Evolutionary conservation across 139 green algal species (phyloP).

Genomic region (Chlorella vulgaris): DNA sequence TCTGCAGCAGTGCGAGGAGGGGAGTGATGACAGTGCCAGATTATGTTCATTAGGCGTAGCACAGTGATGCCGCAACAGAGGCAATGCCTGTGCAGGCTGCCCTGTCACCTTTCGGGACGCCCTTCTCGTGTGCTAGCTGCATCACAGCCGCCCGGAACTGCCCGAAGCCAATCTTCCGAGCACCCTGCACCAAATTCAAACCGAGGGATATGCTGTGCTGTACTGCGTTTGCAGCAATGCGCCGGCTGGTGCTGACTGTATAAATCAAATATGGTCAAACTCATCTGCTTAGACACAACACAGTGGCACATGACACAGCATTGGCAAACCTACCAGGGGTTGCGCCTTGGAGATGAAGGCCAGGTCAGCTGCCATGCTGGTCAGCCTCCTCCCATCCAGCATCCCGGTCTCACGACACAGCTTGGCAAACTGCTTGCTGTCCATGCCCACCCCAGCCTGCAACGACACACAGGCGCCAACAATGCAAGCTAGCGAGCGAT

Average conservation of each 20-base stretch:
- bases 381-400: constrained; percentile 49
- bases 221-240: background rate
- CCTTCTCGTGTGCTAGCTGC: constrained; percentile 58
- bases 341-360: constrained; percentile 66
- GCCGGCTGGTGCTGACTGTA: too few relatives aligned
- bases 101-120: constrained; percentile 7
- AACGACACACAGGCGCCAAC: background rate
- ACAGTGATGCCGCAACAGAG: background rate
- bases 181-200: constrained; percentile 37
- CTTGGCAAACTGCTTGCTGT: constrained; percentile 66
- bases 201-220: background rate
- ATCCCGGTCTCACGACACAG: constrained; percentile 66
- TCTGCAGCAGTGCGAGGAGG: background rate
- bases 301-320: too few relatives aligned
- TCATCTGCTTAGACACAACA: too few relatives aligned
- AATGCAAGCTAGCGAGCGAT: too few relatives aligned
- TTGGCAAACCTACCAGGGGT: constrained; percentile 39
- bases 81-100: too few relatives aligned
- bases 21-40: background rate
- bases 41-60: background rate
- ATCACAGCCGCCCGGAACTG: constrained; percentile 56
- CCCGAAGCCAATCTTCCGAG: constrained; percentile 57
- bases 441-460: constrained; percentile 39
- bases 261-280: too few relatives aligned
- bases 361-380: constrained; percentile 60